A percentile compares a stretch with the other conserved stretches of the same genome.
These are phyloP conservation scores for Alternaria sp. DNA, from an alignment of 2,329 filamentous ascomycete genomes.

Conservation along the genomic window DNA sequence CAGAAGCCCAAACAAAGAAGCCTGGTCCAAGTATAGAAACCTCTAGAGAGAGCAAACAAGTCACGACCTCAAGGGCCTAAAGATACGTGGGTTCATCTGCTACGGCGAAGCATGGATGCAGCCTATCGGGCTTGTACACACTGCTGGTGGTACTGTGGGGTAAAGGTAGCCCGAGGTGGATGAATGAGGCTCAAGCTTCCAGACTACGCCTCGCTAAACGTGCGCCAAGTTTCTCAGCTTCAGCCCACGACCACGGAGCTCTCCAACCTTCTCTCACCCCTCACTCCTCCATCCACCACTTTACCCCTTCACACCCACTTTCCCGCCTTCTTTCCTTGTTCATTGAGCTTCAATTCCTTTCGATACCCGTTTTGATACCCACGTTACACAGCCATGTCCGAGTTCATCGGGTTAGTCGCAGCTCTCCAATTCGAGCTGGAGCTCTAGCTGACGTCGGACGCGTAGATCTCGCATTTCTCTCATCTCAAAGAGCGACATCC, in stretches of 20 bases:
- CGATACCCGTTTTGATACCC: constrained; percentile 37
- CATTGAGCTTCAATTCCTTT: constrained; percentile 30
- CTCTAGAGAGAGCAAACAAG: neutral
- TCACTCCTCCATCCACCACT: constrained; percentile 21
- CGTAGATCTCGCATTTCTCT: constrained; percentile 89
- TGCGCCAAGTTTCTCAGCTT: constrained; percentile 31
- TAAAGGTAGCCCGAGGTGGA: constrained; percentile 21
- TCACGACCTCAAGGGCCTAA: constrained; percentile 12
- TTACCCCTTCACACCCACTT: constrained; percentile 28
- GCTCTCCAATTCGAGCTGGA: constrained; percentile 42
- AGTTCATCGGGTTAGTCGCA: constrained; percentile 66
- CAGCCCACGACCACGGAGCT: constrained; percentile 24
- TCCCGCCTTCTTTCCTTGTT: constrained; percentile 29
- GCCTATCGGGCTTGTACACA: neutral
- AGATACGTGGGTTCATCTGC: neutral
- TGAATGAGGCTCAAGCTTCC: constrained; percentile 22
- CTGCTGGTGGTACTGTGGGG: constrained; percentile 25
- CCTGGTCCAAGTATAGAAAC: neutral
- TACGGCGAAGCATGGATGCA: constrained; percentile 2
- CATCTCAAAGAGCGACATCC: constrained; percentile 97
- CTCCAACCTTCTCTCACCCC: constrained; percentile 21
- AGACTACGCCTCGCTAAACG: constrained; percentile 28
- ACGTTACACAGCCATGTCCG: constrained; percentile 59
- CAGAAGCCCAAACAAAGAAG: neutral
- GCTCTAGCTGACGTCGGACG: constrained; percentile 46